Percentiles rank a stretch among this genome's conserved stretches.
Evolutionary conservation across 2,329 filamentous ascomycete species (phyloP).

Genomic region (Cladosporium sp.): DNA sequence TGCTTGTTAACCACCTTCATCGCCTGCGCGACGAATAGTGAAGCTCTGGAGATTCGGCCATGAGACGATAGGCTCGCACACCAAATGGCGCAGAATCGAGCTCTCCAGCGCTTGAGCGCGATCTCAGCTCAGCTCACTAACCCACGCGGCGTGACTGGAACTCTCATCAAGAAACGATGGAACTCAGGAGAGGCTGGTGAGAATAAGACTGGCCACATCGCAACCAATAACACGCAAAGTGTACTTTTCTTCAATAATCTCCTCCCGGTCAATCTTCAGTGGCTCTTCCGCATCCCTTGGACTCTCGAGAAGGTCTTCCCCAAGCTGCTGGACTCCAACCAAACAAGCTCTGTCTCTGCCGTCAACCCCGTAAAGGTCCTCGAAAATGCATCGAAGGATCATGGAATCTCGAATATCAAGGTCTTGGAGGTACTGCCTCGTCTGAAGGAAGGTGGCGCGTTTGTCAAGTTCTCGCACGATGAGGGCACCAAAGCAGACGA

Average conservation of each 20-base stretch:
- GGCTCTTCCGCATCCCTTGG: constrained; percentile 53
- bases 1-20: too few relatives aligned
- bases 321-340: constrained; percentile 47
- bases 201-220: constrained; percentile 76
- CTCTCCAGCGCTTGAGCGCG: constrained; percentile 13
- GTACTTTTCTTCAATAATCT: constrained; percentile 91
- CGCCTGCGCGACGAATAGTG: too few relatives aligned
- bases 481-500: constrained; percentile 45
- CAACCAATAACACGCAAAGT: constrained; percentile 69
- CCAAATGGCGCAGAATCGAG: constrained; percentile 9
- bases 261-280: constrained; percentile 73
- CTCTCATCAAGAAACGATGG: constrained; percentile 20
- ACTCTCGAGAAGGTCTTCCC: constrained; percentile 41
- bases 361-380: constrained; percentile 55
- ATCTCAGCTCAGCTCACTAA: constrained; percentile 10
- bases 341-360: constrained; percentile 48
- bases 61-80: too few relatives aligned
- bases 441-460: constrained; percentile 87
- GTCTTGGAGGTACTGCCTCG: constrained; percentile 79
- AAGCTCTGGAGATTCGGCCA: too few relatives aligned
- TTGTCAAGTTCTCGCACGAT: constrained; percentile 74
- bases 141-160: neutral
- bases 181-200: constrained; percentile 46
- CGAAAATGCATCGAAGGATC: constrained; percentile 35
- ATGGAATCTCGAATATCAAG: constrained; percentile 45